Evolutionary conservation across 1,284 basidiomycete genomes (phyloP).

Genomic region (Papiliotrema flavescens): DNA sequence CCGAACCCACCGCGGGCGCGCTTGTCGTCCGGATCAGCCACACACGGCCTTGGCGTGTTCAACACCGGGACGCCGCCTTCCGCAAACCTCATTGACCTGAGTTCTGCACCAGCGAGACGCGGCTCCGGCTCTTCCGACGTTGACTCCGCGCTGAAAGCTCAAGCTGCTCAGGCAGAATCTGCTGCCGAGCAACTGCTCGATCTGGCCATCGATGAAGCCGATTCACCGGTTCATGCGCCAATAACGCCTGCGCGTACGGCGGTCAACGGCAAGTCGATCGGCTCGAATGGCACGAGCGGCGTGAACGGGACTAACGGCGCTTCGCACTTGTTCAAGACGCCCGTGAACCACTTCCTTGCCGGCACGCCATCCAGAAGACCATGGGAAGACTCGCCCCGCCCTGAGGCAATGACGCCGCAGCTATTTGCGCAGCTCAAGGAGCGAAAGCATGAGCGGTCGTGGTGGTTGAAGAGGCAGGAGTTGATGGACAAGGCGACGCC

Average conservation of each 20-base stretch:
- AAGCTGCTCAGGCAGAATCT: conserved; percentile 82
- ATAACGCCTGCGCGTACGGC: conserved; percentile 21
- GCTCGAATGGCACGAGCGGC: background rate
- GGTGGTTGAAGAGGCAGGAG: conserved; percentile 38
- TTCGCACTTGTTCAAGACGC: background rate
- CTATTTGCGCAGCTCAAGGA: conserved; percentile 33
- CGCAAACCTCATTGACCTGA: background rate
- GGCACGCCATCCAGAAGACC: background rate
- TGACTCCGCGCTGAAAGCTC: conserved; percentile 75
- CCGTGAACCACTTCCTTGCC: conserved; percentile 3
- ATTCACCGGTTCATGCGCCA: conserved; percentile 5
- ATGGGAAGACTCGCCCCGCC: conserved; percentile 43
- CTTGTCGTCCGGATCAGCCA: background rate
- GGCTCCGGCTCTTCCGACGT: conserved; percentile 5
- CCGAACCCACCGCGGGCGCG: conserved; percentile 12
- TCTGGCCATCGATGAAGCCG: conserved; percentile 32
- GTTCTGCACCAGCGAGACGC: background rate
- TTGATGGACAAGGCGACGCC: background rate
- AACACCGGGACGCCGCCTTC: background rate
- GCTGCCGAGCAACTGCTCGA: conserved; percentile 73
- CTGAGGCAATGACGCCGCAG: conserved; percentile 25
- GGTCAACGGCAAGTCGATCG: conserved; percentile 5
- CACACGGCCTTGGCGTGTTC: background rate
- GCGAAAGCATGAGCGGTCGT: conserved; percentile 35
- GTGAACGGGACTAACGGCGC: too few relatives aligned